These are phyloP conservation scores for Yamadazyma diddensiae DNA, from an alignment of 1,139 yeast genomes.

Conservation along the genomic window DNA sequence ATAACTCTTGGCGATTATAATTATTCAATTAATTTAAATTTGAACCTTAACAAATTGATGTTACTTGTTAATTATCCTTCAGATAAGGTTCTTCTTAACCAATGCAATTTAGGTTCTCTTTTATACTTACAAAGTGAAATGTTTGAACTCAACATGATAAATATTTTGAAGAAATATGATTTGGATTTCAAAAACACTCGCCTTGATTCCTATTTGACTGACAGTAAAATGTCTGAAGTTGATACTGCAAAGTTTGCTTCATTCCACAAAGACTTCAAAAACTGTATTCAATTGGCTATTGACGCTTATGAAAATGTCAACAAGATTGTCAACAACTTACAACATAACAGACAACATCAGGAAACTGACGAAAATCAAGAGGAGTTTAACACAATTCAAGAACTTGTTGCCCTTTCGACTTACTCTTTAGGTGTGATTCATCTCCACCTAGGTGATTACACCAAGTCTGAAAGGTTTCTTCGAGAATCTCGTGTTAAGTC, in stretches of 20 bases:
- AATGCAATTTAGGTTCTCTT: conserved; percentile 71
- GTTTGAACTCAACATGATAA: conserved; percentile 42
- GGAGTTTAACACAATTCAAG: conserved; percentile 27
- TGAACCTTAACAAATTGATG: conserved; percentile 73
- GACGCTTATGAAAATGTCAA: conserved; percentile 54
- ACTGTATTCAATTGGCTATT: conserved; percentile 35
- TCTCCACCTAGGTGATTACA: conserved; percentile 53
- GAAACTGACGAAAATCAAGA: conserved; percentile 33
- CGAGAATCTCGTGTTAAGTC: conserved; percentile 74
- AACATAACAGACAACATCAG: conserved; percentile 20
- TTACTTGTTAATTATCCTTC: conserved; percentile 65
- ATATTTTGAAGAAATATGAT: conserved; percentile 24
- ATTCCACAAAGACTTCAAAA: conserved; percentile 5
- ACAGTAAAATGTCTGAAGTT: conserved; percentile 21
- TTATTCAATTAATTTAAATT: conserved; percentile 60
- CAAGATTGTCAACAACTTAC: conserved; percentile 38
- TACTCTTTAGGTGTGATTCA: conserved; percentile 83
- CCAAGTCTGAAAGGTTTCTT: conserved; percentile 58
- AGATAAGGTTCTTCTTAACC: conserved; percentile 61
- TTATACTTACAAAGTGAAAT: conserved; percentile 70
- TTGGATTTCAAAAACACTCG: conserved; percentile 1
- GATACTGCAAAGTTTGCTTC: conserved; percentile 33
- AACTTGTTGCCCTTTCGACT: conserved; percentile 75
- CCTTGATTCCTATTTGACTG: neutral
- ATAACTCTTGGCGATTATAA: conserved; percentile 64